A percentile compares a stretch with the other conserved stretches of the same genome.
Evolutionary conservation across 441 rosid species (phyloP).

Genomic region (Jatropha multifida): DNA sequence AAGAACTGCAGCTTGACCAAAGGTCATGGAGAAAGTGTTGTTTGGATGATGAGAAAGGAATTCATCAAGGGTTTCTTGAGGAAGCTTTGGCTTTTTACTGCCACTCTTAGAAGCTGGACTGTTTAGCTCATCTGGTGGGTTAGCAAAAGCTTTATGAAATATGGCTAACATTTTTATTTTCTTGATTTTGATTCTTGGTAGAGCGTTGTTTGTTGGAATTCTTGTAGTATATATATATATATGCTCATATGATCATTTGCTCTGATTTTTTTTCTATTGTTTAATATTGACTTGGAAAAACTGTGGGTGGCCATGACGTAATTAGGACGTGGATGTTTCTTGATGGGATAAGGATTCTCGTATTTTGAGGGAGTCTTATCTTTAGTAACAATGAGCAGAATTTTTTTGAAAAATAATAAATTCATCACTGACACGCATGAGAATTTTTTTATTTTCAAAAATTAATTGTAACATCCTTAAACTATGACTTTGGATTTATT

Average conservation of each 20-base stretch:
- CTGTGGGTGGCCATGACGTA: neutral
- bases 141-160: conserved; percentile 64
- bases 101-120: conserved; percentile 67
- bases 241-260: too few species aligned
- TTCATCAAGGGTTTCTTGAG: conserved; percentile 54
- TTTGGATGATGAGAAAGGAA: conserved; percentile 52
- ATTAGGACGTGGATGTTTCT: conserved; percentile 18
- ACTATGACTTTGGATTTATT: too few species aligned
- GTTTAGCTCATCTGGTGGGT: conserved; percentile 83
- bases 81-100: conserved; percentile 55
- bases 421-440: too few species aligned
- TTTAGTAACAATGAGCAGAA: neutral
- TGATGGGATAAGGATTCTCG: conserved; percentile 48
- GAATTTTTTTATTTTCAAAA: too few species aligned
- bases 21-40: conserved; percentile 59
- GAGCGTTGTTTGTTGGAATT: too few species aligned
- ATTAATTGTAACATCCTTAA: too few species aligned
- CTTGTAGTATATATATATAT: neutral
- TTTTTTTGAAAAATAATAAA: too few species aligned
- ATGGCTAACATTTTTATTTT: conserved; percentile 57
- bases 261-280: too few species aligned
- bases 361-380: conserved; percentile 44
- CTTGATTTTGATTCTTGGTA: too few species aligned
- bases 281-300: neutral
- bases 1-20: conserved; percentile 62